Evolutionary conservation across 31 red algal species (phyloP).

Genomic region (Endocladia muricata): DNA sequence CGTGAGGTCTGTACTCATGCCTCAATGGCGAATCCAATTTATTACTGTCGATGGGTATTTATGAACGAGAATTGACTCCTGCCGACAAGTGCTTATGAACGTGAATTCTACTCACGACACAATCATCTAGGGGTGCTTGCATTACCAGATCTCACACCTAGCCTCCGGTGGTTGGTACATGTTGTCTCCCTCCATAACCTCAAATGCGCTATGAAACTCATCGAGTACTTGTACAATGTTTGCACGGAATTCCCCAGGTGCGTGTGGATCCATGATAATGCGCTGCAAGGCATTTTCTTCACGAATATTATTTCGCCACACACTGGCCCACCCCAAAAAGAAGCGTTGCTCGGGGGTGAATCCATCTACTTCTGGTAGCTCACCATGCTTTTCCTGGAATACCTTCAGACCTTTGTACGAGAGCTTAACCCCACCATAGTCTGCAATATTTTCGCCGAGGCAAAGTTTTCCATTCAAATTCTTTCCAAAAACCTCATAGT

Average conservation of each 20-base stretch:
- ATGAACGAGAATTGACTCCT: too few relatives aligned
- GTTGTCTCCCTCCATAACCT: constrained; percentile 49
- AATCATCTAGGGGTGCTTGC: neutral
- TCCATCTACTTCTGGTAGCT: constrained; percentile 34
- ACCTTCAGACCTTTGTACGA: constrained; percentile 48
- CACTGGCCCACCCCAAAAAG: constrained; percentile 77
- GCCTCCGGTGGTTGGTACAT: constrained; percentile 64
- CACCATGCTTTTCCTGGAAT: constrained; percentile 58
- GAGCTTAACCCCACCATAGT: constrained; percentile 83
- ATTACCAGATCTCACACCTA: constrained; percentile 76
- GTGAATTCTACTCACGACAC: neutral
- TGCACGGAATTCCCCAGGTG: constrained; percentile 83
- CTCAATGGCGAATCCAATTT: too few relatives aligned
- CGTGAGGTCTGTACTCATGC: too few relatives aligned
- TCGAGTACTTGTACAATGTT: constrained; percentile 74
- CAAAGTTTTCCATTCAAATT: constrained; percentile 90
- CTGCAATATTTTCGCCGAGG: constrained; percentile 91
- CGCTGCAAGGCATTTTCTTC: constrained; percentile 72
- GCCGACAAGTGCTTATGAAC: neutral
- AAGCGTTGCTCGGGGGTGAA: constrained; percentile 87
- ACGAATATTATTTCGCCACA: constrained; percentile 83
- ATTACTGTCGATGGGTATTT: too few relatives aligned
- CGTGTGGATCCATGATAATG: constrained; percentile 86
- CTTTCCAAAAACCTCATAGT: constrained; percentile 58
- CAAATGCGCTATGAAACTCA: constrained; percentile 82